A percentile compares a stretch with the other conserved stretches of the same genome.
Evolutionary conservation across 2,329 filamentous ascomycete species (phyloP).

Genomic region (Chalaropsis ovoidea): DNA sequence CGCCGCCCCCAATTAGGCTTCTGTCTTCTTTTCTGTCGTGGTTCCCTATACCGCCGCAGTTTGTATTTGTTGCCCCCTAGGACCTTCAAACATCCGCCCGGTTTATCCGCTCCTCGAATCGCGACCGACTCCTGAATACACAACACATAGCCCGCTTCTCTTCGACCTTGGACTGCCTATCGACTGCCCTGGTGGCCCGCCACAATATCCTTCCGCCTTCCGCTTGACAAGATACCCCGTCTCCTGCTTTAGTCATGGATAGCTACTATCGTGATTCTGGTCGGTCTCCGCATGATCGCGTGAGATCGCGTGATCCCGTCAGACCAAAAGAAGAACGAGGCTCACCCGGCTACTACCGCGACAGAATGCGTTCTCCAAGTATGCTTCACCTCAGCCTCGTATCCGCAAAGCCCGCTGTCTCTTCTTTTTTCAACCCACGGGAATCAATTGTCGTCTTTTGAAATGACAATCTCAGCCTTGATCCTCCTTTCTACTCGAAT

Average conservation of each 20-base stretch:
- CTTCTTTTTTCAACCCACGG: neutral
- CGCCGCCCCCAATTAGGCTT: conserved; percentile 38
- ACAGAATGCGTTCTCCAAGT: conserved; percentile 62
- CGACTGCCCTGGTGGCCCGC: neutral
- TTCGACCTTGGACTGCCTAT: conserved; percentile 5
- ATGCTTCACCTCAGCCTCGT: conserved; percentile 33
- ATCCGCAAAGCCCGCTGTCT: conserved; percentile 10
- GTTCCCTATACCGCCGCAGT: conserved; percentile 25
- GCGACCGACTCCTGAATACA: neutral
- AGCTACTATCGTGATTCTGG: conserved; percentile 47
- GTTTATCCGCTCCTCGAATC: neutral
- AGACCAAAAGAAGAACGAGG: conserved; percentile 44
- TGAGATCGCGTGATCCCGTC: conserved; percentile 44
- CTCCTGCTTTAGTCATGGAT: conserved; percentile 38
- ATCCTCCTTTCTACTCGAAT: neutral
- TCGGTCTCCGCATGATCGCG: conserved; percentile 46
- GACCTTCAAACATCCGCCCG: conserved; percentile 27
- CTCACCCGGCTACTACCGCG: conserved; percentile 35
- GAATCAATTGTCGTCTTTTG: neutral
- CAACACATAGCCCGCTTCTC: neutral
- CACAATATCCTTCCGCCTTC: neutral
- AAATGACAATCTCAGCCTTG: neutral
- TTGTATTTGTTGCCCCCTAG: conserved; percentile 29
- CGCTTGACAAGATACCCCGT: conserved; percentile 15
- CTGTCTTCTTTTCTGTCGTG: conserved; percentile 28